Evolutionary conservation across 1,284 basidiomycete species (phyloP), one percentile per base, ranked within the genome.

Genomic region (Marasmius sp.): DNA sequence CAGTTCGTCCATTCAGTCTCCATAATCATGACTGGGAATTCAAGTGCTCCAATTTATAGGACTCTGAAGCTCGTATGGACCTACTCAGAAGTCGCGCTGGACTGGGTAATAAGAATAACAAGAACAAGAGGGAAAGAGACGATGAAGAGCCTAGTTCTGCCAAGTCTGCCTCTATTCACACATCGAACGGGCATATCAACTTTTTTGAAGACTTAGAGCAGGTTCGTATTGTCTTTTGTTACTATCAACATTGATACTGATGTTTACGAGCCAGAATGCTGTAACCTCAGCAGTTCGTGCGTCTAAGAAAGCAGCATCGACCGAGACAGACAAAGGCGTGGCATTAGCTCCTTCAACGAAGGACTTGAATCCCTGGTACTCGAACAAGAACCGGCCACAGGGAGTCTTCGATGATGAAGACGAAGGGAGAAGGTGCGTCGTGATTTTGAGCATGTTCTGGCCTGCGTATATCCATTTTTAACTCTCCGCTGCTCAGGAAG

Each of bases 311-410:
- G 83, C 84, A 58, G 70, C 74, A 11, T 67, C 81, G 0, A 75
- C 74, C 3, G 87, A 90, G 68, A 79, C 80, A 0, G 91, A 93
- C 60, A 85, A 85, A 65, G 91, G 92, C 7, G 69, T 92, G 12
- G 79, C 88, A 4, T 77, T 93, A 6, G 91, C 88, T 3, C 91
- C 91, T 0, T 83, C 85, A 3, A 82, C 78, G 16, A 88, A 91
- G 66, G 91, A 93, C 64, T 81, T 91, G 14, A 86, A 85, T 27
- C 90, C 91, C 2, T 93, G 91, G 91, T 93, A 93, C 71, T 85
- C 52, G 77, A 76, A 47, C 65, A 67, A 33, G 10, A 49, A 66
- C 20, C 3, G 48, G 38, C 38, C 63, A 51, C 56, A 45, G 34
- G 48, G 56, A 18, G 64, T 64, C 12, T 69, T 71, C 48, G 66